Evolutionary conservation across 768 basidiomycete species (phyloP).

Genomic region (Tricholoma hemisulphureum): DNA sequence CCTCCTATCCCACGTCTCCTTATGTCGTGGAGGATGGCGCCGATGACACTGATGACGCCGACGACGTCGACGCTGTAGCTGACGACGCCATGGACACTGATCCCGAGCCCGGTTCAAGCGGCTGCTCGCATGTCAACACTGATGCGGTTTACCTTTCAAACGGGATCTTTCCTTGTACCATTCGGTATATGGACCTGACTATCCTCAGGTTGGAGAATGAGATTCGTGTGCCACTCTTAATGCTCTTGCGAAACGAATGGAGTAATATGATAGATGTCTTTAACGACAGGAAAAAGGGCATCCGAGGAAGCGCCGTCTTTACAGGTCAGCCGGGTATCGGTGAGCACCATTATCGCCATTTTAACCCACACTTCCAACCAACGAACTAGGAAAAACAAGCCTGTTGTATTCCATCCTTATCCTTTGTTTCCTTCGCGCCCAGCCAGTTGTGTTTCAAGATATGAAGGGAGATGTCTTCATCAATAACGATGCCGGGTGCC

Average conservation of each 20-base stretch:
- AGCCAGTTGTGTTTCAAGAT: neutral
- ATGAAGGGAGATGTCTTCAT: neutral
- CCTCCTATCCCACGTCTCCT: neutral
- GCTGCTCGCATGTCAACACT: neutral
- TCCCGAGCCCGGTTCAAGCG: too few species aligned
- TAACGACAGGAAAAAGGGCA: neutral
- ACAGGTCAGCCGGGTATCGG: neutral
- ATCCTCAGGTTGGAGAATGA: neutral
- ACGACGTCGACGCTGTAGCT: neutral
- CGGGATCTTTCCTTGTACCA: neutral
- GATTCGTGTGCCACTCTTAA: too few species aligned
- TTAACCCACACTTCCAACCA: neutral
- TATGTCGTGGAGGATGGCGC: neutral
- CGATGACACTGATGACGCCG: neutral
- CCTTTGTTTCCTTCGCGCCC: neutral
- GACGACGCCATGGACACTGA: neutral
- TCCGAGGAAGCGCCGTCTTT: neutral
- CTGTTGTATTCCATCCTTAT: neutral
- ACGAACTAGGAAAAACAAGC: neutral
- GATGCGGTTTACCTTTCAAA: neutral
- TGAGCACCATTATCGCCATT: neutral
- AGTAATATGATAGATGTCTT: neutral
- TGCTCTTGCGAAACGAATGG: too few species aligned
- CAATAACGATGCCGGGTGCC: too few species aligned
- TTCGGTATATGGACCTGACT: neutral